Evolutionary conservation across 495 filamentous ascomycete genomes (phyloP), one percentile per base, ranked within the genome.

Genomic region (Penicillium ucsense): DNA sequence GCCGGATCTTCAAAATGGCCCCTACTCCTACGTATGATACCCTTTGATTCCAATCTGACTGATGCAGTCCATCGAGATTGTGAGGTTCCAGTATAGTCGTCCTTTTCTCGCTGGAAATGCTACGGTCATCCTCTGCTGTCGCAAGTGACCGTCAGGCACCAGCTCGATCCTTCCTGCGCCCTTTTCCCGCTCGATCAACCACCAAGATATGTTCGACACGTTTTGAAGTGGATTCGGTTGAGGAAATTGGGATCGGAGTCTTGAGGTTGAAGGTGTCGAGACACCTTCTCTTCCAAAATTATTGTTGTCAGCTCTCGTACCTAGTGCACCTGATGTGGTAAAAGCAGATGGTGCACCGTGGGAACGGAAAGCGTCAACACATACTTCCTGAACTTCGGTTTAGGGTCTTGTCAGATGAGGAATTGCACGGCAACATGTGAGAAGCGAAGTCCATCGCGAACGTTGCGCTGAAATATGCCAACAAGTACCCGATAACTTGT

Each of bases 371-470:
- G 72, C 64, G 67, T 60, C 64, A 73, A 63, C 62, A 67, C 60
- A 52, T 62, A 43, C 57, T 54, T 84, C 80, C 80, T 78, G 79
- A 74, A 74, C 71, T 68, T 70, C 54, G 72, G 73, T 81, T 79
- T 67, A 65, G 81, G 88, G 85, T 82, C 64, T 91, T 91, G 88
- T 88, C 73, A 75, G 77, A 76, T 88, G 86, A 89, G 63, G 59
- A 59, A 54, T 54, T 43, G 48, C 46, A 41, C 41, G 58, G 54
- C 45, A 42, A 20, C 28, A 29, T 47, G 4, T 4, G 49, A 50
- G 47, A 46, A 47, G 45, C 51, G 27, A 27, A 34, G 43, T 32
- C 45, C 32, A 11, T 47, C 50, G 50, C 53, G 53, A 68, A 59
- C 34, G 8, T 49, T 47, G 46, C 41, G 56, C 63, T 70, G 67